Evolutionary conservation across 768 basidiomycete species (phyloP).

Genomic region (Xerocomellus intermedius): DNA sequence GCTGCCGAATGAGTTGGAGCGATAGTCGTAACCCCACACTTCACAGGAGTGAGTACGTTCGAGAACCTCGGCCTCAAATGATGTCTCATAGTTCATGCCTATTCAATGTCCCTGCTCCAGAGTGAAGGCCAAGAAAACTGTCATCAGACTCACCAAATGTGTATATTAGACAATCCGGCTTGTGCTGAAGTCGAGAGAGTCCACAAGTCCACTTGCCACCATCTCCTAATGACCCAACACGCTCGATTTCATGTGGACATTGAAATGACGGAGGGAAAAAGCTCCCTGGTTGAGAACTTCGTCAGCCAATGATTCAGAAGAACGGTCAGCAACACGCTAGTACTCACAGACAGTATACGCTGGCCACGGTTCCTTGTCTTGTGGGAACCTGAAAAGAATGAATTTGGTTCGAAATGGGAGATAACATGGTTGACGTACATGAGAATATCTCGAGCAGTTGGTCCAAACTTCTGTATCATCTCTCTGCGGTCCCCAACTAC

Average conservation of each 20-base stretch:
- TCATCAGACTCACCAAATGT: constrained; percentile 47
- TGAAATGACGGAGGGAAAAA: constrained; percentile 45
- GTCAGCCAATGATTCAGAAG: background rate
- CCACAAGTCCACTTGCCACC: constrained; percentile 76
- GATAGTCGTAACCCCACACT: constrained; percentile 62
- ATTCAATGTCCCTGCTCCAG: background rate
- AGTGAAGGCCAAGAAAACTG: background rate
- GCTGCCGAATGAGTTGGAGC: constrained; percentile 33
- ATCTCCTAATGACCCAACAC: constrained; percentile 53
- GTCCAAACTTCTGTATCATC: constrained; percentile 55
- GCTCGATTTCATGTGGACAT: constrained; percentile 44
- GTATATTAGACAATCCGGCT: constrained; percentile 58
- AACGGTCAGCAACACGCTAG: background rate
- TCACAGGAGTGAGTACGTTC: constrained; percentile 46
- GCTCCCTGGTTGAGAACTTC: constrained; percentile 35
- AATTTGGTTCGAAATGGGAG: constrained; percentile 1
- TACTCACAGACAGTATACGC: constrained; percentile 57
- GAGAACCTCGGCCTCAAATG: constrained; percentile 61
- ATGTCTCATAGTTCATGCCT: constrained; percentile 59
- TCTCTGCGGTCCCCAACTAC: constrained; percentile 40
- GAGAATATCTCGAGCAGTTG: constrained; percentile 44
- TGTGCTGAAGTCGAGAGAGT: constrained; percentile 50
- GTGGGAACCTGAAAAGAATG: constrained; percentile 45
- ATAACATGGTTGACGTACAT: constrained; percentile 29
- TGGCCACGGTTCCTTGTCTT: constrained; percentile 52